phyloP scores from a whole-genome alignment of 176 grass and related monocot genomes.

The Aechmea fasciata region DNA sequence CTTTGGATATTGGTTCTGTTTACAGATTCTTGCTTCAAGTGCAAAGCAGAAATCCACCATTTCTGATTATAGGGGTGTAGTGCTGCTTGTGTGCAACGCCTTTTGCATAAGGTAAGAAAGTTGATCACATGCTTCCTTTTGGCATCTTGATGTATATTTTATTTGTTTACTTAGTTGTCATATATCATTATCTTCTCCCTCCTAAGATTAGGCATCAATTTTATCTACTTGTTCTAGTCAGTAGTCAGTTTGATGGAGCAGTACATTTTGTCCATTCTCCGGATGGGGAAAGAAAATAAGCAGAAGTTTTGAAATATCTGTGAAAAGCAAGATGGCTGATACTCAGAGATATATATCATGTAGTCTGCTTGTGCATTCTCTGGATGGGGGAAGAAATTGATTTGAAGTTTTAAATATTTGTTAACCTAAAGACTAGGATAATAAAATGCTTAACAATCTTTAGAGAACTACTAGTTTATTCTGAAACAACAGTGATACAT shows the following conservation, averaged over 20 bases:
- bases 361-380: neutral
- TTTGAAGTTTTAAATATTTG: neutral
- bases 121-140: neutral
- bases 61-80: neutral
- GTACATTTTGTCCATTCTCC: too few relatives aligned
- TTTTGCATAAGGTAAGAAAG: constrained; percentile 7
- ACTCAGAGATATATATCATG: neutral
- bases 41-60: neutral
- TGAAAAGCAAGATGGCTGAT: too few relatives aligned
- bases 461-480: neutral
- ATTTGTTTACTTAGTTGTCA: neutral
- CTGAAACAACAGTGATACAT: too few relatives aligned
- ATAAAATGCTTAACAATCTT: neutral
- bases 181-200: neutral
- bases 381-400: neutral
- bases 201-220: neutral
- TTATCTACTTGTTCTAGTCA: neutral
- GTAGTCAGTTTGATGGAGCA: neutral
- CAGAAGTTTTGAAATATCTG: neutral
- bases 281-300: too few relatives aligned
- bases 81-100: neutral
- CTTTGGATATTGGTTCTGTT: neutral
- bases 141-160: neutral
- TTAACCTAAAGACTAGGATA: neutral
- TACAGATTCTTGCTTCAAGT: neutral